These are phyloP conservation scores for Kwoniella bestiolae DNA, from an alignment of 768 basidiomycete genomes.

Conservation along the genomic window DNA sequence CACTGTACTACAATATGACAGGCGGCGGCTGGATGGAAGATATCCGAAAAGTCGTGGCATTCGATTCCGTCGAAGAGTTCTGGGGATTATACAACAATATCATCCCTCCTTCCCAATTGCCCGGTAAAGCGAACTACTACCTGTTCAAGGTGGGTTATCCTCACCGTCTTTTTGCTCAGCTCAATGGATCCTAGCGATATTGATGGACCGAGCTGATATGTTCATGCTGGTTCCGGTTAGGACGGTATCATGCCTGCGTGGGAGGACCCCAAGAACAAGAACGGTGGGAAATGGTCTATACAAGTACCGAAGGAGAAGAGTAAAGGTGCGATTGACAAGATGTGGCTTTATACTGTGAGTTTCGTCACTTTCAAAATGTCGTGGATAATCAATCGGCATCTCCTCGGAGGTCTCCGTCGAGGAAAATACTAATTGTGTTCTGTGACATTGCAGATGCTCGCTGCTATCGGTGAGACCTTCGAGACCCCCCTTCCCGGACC, in stretches of 20 bases:
- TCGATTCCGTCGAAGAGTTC: constrained; percentile 98
- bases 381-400: too few relatives aligned
- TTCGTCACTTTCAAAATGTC: neutral
- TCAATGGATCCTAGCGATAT: constrained; percentile 31
- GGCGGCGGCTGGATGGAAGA: constrained; percentile 90
- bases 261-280: constrained; percentile 96
- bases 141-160: constrained; percentile 80
- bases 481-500: constrained; percentile 70
- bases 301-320: constrained; percentile 97
- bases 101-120: constrained; percentile 87
- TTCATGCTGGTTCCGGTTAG: constrained; percentile 58
- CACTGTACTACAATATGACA: too few relatives aligned
- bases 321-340: constrained; percentile 77
- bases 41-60: constrained; percentile 92
- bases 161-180: constrained; percentile 15
- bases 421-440: too few relatives aligned
- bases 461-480: constrained; percentile 98
- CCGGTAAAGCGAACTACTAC: constrained; percentile 98
- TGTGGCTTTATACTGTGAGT: constrained; percentile 96
- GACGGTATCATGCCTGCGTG: constrained; percentile 96
- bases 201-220: neutral
- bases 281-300: constrained; percentile 98
- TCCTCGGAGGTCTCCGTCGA: too few relatives aligned
- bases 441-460: constrained; percentile 76
- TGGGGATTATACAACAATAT: constrained; percentile 99